Evolutionary conservation across 106 monocot genomes (phyloP), one percentile per base, ranked within the genome.

Genomic region (Acorus gramineus): DNA sequence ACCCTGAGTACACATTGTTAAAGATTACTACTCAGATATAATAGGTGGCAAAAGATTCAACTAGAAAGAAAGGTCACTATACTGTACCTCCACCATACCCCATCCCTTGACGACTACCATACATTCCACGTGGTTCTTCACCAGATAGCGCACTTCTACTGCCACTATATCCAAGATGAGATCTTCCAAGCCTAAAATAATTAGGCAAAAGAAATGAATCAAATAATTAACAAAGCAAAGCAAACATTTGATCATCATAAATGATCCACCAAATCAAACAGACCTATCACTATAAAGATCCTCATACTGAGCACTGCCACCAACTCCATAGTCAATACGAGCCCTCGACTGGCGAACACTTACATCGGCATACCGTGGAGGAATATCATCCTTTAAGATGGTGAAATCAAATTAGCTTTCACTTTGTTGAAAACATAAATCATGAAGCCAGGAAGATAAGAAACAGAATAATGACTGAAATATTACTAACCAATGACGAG

Each of bases 271-370:
- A 59, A 66, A 47, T 11, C 5, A 44, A 57, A 46, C 65, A n/a
- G 4, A 91, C 98, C 98, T 92, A 59, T 87, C 88, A 57, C 64
- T 61, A 75, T 85, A 98, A 56, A 76, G 48, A 70, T 83, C 85
- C 12, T 64, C 71, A 79, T 86, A 86, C 2, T 86, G 83, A 66
- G 68, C 59, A 59, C 83, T 66, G 51, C 74, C 66, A 49, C 80
- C 64, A 71, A 64, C 72, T 57, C 73, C 87, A 81, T 92, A 89
- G 51, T 98, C 88, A 60, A 85, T 55, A 51, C 92, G 80, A 47
- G 88, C 75, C 63, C 90, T 82, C 63, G 88, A 79, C 0, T 79
- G 80, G 13, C 92, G 80, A 11, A 69, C 56, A 55, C 75, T 70
- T 53, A 74, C 71, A 73, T 98, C 98, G 53, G 69, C 72, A 81